phyloP scores from a whole-genome alignment of 148 eudicot genomes.

The Agrostemma githago region DNA sequence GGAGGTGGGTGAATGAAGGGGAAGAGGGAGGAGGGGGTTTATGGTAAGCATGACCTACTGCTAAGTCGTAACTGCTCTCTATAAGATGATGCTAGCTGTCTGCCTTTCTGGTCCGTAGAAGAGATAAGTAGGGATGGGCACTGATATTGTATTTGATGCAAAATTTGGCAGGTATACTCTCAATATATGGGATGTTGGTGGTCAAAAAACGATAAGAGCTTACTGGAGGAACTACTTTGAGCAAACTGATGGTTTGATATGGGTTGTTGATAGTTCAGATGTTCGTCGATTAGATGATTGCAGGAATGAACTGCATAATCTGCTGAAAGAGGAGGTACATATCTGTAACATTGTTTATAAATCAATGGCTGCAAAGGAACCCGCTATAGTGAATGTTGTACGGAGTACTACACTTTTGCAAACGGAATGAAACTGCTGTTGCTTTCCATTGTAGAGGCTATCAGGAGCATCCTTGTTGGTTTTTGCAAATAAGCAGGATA shows the following conservation, averaged over 20 bases:
- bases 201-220: constrained; percentile 91
- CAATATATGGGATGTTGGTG: constrained; percentile 99
- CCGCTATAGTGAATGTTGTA: no score
- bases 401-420: not conserved
- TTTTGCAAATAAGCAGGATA: constrained; percentile 96
- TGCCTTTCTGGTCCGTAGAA: not conserved
- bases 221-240: constrained; percentile 99
- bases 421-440: not conserved
- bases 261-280: constrained; percentile 99
- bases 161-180: constrained; percentile 59
- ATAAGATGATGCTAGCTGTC: not conserved
- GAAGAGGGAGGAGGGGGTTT: not conserved
- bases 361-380: no score
- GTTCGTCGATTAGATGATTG: constrained; percentile 86
- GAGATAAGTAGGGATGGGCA: not conserved
- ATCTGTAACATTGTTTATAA: not conserved
- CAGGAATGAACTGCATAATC: constrained; percentile 73
- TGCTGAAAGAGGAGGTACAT: constrained; percentile 91
- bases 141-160: constrained; percentile 4
- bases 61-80: not conserved
- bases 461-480: constrained; percentile 85
- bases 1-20: no score
- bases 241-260: constrained; percentile 97
- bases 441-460: constrained; percentile 52
- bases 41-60: not conserved